A percentile compares a stretch with the other conserved stretches of the same genome.
Conservation (phyloP, 495 filamentous ascomycete genomes). For the Ramalina intermedia region DNA sequence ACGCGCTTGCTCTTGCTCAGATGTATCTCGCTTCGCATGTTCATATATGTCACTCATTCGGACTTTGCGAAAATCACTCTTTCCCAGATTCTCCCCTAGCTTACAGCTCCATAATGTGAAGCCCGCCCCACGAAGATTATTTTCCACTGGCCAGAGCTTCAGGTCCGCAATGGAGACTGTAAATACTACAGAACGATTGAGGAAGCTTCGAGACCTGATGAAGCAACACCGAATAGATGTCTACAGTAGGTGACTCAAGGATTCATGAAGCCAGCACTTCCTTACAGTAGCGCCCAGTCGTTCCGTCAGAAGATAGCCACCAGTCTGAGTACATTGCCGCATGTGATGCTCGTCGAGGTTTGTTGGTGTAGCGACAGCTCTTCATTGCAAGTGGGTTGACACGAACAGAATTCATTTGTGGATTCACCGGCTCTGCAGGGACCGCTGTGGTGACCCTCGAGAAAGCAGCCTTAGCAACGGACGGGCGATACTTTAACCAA, state of each 20-base stretch:
- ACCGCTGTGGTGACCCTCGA: conserved; percentile 76
- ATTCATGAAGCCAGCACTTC: background rate
- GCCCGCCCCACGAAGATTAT: background rate
- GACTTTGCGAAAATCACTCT: too few relatives aligned
- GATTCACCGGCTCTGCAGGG: conserved; percentile 91
- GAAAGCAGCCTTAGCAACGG: conserved; percentile 83
- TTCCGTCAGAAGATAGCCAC: conserved; percentile 95
- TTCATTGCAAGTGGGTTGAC: conserved; percentile 10
- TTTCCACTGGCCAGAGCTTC: background rate
- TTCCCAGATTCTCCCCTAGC: too few relatives aligned
- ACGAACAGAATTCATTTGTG: conserved; percentile 62
- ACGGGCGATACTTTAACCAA: conserved; percentile 98
- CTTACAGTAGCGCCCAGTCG: conserved; percentile 40
- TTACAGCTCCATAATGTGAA: background rate
- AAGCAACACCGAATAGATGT: conserved; percentile 73
- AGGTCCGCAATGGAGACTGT: conserved; percentile 64
- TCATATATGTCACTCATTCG: too few relatives aligned
- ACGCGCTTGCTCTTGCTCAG: too few relatives aligned
- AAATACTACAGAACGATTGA: conserved; percentile 64
- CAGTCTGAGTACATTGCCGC: conserved; percentile 95
- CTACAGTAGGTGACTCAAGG: conserved; percentile 56
- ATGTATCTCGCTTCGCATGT: too few relatives aligned
- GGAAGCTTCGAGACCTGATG: conserved; percentile 74
- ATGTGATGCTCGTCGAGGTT: conserved; percentile 79
- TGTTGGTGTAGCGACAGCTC: conserved; percentile 19